These are phyloP conservation scores for Pseudocercospora crystallina DNA, from an alignment of 2,329 filamentous ascomycete species.

Conservation along the genomic window DNA sequence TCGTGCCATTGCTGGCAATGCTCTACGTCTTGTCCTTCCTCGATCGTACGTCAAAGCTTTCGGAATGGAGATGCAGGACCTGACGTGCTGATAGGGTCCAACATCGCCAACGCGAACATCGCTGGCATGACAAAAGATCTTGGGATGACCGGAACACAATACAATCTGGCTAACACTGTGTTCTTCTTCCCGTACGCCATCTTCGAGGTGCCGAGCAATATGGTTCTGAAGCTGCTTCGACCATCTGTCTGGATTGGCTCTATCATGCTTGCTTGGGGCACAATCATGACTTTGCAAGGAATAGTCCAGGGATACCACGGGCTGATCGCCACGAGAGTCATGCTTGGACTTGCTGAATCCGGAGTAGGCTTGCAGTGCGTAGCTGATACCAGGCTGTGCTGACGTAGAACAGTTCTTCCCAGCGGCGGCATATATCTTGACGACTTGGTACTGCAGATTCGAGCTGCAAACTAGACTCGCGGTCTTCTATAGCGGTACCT, in stretches of 20 bases:
- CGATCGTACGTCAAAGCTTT: slow-evolving; percentile 32
- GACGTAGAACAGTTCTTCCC: slow-evolving; percentile 12
- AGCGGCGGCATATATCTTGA: slow-evolving; percentile 33
- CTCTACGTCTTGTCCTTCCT: slow-evolving; percentile 60
- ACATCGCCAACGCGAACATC: slow-evolving; percentile 29
- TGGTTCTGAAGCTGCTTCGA: slow-evolving; percentile 47
- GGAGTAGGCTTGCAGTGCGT: slow-evolving; percentile 1
- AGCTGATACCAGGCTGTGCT: no score
- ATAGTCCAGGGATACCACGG: slow-evolving; percentile 29
- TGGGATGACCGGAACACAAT: slow-evolving; percentile 41
- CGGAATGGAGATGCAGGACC: background rate
- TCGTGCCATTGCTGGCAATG: slow-evolving; percentile 39
- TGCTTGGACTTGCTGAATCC: slow-evolving; percentile 24
- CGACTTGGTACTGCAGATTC: slow-evolving; percentile 47
- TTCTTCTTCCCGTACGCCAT: slow-evolving; percentile 43
- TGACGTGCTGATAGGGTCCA: slow-evolving; percentile 34
- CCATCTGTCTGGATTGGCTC: slow-evolving; percentile 38
- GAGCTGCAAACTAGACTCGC: slow-evolving; percentile 48
- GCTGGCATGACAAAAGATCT: slow-evolving; percentile 44
- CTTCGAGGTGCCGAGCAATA: slow-evolving; percentile 39
- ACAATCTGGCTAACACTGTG: slow-evolving; percentile 39
- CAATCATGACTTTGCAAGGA: slow-evolving; percentile 29
- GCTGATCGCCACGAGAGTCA: slow-evolving; percentile 27
- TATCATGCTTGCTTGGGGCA: slow-evolving; percentile 32
- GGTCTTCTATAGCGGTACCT: slow-evolving; percentile 49